A percentile compares a stretch with the other conserved stretches of the same genome.
Evolutionary conservation across 768 basidiomycete species (phyloP).

Genomic region (Panellus pusillus): DNA sequence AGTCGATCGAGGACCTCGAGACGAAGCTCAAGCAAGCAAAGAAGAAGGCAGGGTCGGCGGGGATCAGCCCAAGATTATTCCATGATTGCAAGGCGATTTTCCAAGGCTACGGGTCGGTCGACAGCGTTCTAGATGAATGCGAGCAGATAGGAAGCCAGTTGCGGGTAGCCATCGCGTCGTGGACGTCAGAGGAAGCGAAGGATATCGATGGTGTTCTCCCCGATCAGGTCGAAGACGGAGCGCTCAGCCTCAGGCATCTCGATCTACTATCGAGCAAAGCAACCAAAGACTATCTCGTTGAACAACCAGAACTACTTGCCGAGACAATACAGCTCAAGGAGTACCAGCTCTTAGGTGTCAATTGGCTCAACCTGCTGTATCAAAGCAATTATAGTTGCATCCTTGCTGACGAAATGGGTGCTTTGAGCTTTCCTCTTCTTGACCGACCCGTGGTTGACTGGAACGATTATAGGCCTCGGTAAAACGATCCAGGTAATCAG

Average conservation of each 20-base stretch:
- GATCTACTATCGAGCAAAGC: constrained; percentile 39
- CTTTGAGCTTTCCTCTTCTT: constrained; percentile 27
- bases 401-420: constrained; percentile 99
- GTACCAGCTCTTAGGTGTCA: constrained; percentile 96
- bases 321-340: constrained; percentile 83
- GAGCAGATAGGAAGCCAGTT: constrained; percentile 82
- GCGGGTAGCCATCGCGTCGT: constrained; percentile 72
- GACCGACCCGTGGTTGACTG: constrained; percentile 9
- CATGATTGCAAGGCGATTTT: constrained; percentile 88
- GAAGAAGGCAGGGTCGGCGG: constrained; percentile 79
- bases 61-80: constrained; percentile 87
- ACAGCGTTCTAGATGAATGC: constrained; percentile 84
- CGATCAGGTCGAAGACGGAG: constrained; percentile 57
- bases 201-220: constrained; percentile 34
- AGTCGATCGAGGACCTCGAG: constrained; percentile 71
- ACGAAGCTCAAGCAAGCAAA: constrained; percentile 79
- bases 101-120: constrained; percentile 83
- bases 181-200: constrained; percentile 49
- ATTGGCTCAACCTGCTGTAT: constrained; percentile 93
- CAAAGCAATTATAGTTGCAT: constrained; percentile 84
- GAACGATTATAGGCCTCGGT: constrained; percentile 69
- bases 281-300: constrained; percentile 65
- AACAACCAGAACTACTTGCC: constrained; percentile 70
- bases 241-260: constrained; percentile 56
- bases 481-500: constrained; percentile 99